Percentiles rank a stretch among this genome's conserved stretches.
Conservation (phyloP, 78 protist species). For the Tieghemostelium lacteum region DNA sequence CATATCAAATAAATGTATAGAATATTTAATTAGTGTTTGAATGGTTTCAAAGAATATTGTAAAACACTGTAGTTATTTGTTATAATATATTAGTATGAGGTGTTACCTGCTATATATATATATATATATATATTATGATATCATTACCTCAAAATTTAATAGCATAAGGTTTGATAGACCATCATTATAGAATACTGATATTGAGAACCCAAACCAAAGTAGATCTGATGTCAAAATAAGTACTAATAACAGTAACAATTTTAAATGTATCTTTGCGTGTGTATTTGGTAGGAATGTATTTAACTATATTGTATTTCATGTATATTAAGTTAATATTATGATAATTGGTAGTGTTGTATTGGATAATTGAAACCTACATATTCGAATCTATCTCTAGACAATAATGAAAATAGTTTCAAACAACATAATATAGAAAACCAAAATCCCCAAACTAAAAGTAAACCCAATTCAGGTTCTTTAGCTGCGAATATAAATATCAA, state of each 20-base stretch:
- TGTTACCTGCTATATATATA: not conserved
- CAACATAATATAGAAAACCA: slow-evolving; percentile 79
- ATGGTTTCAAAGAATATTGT: slow-evolving; percentile 85
- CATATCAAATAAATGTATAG: slow-evolving; percentile 87
- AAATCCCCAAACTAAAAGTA: slow-evolving; percentile 71
- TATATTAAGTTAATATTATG: not conserved
- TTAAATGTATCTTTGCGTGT: slow-evolving; percentile 73
- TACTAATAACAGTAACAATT: slow-evolving; percentile 42
- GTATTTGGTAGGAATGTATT: slow-evolving; percentile 78
- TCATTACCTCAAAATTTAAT: slow-evolving; percentile 72
- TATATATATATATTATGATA: not conserved
- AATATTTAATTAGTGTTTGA: slow-evolving; percentile 85
- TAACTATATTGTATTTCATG: slow-evolving; percentile 16
- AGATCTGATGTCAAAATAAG: slow-evolving; percentile 40
- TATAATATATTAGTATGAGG: not conserved
- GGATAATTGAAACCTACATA: slow-evolving; percentile 50
- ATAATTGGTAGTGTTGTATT: not conserved
- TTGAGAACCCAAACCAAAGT: slow-evolving; percentile 60
- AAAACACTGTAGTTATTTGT: slow-evolving; percentile 36
- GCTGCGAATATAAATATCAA: slow-evolving; percentile 79
- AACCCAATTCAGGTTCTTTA: slow-evolving; percentile 26
- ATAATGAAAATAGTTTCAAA: slow-evolving; percentile 72
- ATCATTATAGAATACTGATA: slow-evolving; percentile 19
- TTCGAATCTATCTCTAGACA: slow-evolving; percentile 84
- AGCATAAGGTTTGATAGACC: slow-evolving; percentile 71